Conservation (phyloP, 225 moss, liverwort and hornwort genomes). For the Physcomitrium patens region DNA sequence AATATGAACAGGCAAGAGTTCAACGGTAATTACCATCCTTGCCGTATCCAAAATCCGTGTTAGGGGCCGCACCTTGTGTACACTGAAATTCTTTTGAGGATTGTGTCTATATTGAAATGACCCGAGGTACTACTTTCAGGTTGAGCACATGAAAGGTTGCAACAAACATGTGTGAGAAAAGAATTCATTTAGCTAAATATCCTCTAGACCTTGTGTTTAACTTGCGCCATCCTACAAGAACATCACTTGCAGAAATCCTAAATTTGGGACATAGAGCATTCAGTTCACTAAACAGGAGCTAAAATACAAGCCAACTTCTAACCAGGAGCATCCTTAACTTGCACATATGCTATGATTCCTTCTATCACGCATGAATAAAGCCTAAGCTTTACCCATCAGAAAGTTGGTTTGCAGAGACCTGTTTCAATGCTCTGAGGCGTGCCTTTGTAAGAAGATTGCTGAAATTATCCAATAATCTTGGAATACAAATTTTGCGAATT, state of each 20-base stretch:
- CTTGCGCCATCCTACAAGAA: too few relatives aligned
- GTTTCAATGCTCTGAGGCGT: constrained; percentile 62
- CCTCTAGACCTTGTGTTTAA: too few relatives aligned
- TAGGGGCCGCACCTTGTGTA: constrained; percentile 77
- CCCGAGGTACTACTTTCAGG: constrained; percentile 56
- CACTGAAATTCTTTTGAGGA: constrained; percentile 70
- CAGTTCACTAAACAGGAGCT: too few relatives aligned
- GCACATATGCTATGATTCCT: too few relatives aligned
- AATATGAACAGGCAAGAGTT: neutral
- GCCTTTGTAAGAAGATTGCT: constrained; percentile 54
- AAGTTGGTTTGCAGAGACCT: constrained; percentile 40
- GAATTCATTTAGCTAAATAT: too few relatives aligned
- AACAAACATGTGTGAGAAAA: too few relatives aligned
- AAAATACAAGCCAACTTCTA: too few relatives aligned
- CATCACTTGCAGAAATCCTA: constrained; percentile 12
- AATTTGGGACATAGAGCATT: too few relatives aligned
- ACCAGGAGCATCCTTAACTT: too few relatives aligned
- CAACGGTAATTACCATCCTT: constrained; percentile 52
- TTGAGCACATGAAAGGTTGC: too few relatives aligned
- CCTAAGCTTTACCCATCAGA: neutral
- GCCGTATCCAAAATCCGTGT: constrained; percentile 85
- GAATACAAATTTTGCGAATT: constrained; percentile 1
- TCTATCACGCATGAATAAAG: constrained; percentile 15
- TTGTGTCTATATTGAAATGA: constrained; percentile 77
- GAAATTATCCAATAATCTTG: constrained; percentile 68